These are phyloP conservation scores for Isochrysis galbana DNA, from an alignment of 78 protist genomes.

Conservation along the genomic window DNA sequence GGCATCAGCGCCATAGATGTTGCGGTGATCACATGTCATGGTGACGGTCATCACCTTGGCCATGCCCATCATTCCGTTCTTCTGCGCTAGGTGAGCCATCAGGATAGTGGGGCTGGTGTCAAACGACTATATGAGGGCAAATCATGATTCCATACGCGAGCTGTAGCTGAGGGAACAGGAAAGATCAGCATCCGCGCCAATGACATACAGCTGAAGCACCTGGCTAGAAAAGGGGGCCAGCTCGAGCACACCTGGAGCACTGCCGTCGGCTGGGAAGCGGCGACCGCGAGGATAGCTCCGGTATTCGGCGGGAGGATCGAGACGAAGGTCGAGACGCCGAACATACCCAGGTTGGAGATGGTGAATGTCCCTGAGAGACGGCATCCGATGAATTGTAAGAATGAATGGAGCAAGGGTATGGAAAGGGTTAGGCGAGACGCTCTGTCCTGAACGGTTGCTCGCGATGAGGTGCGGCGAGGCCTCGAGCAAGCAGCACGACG, in stretches of 20 bases:
- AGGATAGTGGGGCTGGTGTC: background rate
- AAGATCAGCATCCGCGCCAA: too few species aligned
- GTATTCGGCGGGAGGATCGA: conserved; percentile 36
- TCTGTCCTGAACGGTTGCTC: too few species aligned
- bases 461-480: too few species aligned
- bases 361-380: too few species aligned
- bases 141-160: too few species aligned
- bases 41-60: conserved; percentile 46
- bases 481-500: too few species aligned
- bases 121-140: background rate
- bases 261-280: conserved; percentile 21
- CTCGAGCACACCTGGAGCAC: background rate
- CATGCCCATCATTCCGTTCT: conserved; percentile 25
- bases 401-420: background rate
- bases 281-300: conserved; percentile 39
- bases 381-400: too few species aligned
- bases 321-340: conserved; percentile 33
- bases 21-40: conserved; percentile 46
- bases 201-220: too few species aligned
- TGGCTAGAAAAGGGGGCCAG: too few species aligned
- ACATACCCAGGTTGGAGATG: conserved; percentile 46
- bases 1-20: conserved; percentile 57
- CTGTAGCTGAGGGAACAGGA: too few species aligned
- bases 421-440: background rate
- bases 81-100: too few species aligned